Conservation (phyloP, 257 asterid species). For the Solanum tarijense region DNA sequence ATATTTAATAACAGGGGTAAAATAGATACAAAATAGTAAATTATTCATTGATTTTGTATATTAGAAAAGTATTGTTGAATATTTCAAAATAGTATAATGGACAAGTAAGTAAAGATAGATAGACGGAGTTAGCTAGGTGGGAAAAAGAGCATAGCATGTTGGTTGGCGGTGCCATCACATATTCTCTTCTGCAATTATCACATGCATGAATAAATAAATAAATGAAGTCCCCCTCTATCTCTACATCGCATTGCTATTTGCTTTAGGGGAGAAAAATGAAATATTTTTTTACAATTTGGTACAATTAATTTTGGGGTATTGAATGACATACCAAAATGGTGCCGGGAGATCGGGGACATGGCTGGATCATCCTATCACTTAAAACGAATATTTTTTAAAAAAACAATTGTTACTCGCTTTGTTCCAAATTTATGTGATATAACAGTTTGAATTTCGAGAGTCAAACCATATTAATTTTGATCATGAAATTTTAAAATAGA, state of each 20-base stretch:
- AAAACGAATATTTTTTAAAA: not conserved
- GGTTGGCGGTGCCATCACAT: not conserved
- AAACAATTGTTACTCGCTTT: not conserved
- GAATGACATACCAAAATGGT: not conserved
- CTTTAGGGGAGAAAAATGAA: not conserved
- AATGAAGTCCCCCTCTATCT: not conserved
- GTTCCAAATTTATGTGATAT: too few relatives aligned
- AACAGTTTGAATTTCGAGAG: too few relatives aligned
- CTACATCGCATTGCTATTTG: not conserved
- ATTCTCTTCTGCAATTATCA: not conserved
- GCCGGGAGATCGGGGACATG: not conserved
- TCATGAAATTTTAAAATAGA: not conserved
- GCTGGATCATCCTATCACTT: not conserved
- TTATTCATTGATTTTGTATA: too few relatives aligned
- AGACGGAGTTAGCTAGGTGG: not conserved
- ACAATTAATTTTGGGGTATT: not conserved
- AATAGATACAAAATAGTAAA: accelerated
- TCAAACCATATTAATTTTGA: too few relatives aligned
- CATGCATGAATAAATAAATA: not conserved
- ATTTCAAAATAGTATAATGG: too few relatives aligned
- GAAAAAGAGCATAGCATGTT: not conserved
- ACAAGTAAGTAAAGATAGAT: too few relatives aligned
- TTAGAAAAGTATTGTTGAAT: accelerated
- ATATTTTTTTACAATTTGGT: not conserved
- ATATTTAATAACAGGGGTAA: too few relatives aligned